A percentile compares a stretch with the other conserved stretches of the same genome.
phyloP scores from a whole-genome alignment of 2,329 filamentous ascomycete species.

The Parastagonospora nodorum region DNA sequence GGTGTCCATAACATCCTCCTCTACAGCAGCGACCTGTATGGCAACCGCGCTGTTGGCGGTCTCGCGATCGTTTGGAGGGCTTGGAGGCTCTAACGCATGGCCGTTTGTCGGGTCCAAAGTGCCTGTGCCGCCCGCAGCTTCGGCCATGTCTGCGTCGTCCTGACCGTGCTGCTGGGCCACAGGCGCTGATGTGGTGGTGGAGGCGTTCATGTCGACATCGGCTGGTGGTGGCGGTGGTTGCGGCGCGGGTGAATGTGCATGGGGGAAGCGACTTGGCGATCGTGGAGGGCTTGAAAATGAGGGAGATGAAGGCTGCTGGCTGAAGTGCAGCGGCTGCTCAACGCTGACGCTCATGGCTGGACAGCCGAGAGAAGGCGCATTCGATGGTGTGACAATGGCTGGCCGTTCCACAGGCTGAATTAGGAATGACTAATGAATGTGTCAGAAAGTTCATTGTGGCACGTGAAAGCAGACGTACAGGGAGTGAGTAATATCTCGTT shows the following conservation, averaged over 20 bases:
- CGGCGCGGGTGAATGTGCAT: slow-evolving; percentile 32
- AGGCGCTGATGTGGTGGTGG: slow-evolving; percentile 36
- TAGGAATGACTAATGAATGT: slow-evolving; percentile 2
- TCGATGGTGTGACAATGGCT: slow-evolving; percentile 6
- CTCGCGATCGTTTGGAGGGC: slow-evolving; percentile 7
- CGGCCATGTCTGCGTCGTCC: slow-evolving; percentile 43
- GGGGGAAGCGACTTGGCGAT: slow-evolving; percentile 34
- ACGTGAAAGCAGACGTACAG: background rate
- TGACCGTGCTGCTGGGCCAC: slow-evolving; percentile 45
- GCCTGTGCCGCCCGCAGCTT: slow-evolving; percentile 17
- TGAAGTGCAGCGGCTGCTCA: slow-evolving; percentile 46
- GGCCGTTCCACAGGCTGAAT: background rate
- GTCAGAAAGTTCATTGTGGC: background rate
- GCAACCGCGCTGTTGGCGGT: slow-evolving; percentile 24
- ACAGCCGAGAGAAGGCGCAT: slow-evolving; percentile 12
- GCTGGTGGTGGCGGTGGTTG: slow-evolving; percentile 25
- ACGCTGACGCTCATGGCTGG: slow-evolving; percentile 48
- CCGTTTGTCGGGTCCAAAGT: slow-evolving; percentile 15
- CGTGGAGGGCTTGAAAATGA: slow-evolving; percentile 39
- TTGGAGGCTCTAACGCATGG: slow-evolving; percentile 7
- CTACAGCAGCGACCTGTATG: slow-evolving; percentile 35
- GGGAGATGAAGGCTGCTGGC: slow-evolving; percentile 40
- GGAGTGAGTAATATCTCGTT: background rate
- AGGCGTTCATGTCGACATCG: slow-evolving; percentile 44
- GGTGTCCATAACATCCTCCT: slow-evolving; percentile 48